Percentiles rank a stretch among this genome's conserved stretches.
Conservation (phyloP, 2,329 filamentous ascomycete species). For the Colletotrichum australisinense region DNA sequence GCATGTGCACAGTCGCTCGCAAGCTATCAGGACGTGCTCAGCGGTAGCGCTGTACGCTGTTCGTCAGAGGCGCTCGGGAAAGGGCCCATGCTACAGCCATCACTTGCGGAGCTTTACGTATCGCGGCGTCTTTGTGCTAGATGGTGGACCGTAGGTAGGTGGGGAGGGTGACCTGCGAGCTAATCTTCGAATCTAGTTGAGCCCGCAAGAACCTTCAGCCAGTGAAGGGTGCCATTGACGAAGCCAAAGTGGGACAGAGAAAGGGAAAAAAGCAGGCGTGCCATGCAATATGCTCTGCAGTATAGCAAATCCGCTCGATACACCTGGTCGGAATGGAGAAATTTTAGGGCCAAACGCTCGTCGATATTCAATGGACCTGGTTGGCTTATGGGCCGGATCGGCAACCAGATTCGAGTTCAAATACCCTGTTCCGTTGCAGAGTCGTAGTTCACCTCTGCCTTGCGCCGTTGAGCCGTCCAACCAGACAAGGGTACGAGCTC, state of each 20-base stretch:
- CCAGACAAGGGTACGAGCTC: not conserved
- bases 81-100: not conserved
- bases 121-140: not conserved
- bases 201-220: no score
- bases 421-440: slow-evolving; percentile 18
- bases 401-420: slow-evolving; percentile 10
- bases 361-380: not conserved
- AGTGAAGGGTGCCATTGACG: not conserved
- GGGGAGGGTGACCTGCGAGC: not conserved
- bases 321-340: slow-evolving; percentile 2
- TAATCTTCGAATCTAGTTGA: not conserved
- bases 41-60: not conserved
- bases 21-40: not conserved
- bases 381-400: slow-evolving; percentile 8
- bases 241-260: not conserved
- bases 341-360: slow-evolving; percentile 8
- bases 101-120: not conserved
- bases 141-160: not conserved
- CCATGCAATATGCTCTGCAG: not conserved
- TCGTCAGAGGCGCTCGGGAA: not conserved
- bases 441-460: not conserved
- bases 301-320: not conserved
- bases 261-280: not conserved
- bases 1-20: slow-evolving; percentile 4
- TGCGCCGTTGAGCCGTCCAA: not conserved